These are phyloP conservation scores for Phaeoacremonium minimum DNA, from an alignment of 2,329 filamentous ascomycete species.

Conservation along the genomic window DNA sequence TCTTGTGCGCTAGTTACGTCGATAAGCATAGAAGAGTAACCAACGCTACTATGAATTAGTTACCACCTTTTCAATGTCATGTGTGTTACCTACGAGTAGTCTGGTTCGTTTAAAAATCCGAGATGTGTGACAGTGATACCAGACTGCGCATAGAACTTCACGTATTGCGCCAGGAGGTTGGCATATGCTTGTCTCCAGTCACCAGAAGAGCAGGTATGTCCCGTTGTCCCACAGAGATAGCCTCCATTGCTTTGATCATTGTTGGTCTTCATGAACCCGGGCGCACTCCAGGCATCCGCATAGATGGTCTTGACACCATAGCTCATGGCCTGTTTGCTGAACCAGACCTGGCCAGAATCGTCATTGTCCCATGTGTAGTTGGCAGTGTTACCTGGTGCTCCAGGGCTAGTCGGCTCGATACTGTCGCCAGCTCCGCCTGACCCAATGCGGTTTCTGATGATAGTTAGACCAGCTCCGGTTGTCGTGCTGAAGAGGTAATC, in stretches of 20 bases:
- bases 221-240: slow-evolving; percentile 37
- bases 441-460: slow-evolving; percentile 45
- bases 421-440: slow-evolving; percentile 15
- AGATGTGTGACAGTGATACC: slow-evolving; percentile 39
- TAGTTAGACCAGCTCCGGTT: slow-evolving; percentile 42
- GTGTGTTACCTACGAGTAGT: slow-evolving; percentile 25
- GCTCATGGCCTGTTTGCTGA: slow-evolving; percentile 29
- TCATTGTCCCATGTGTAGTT: slow-evolving; percentile 27
- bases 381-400: slow-evolving; percentile 18
- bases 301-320: slow-evolving; percentile 38
- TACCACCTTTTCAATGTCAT: too few species aligned
- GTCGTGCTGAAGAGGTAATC: slow-evolving; percentile 40
- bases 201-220: slow-evolving; percentile 30
- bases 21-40: slow-evolving; percentile 47
- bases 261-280: slow-evolving; percentile 48
- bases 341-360: slow-evolving; percentile 33
- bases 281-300: slow-evolving; percentile 45
- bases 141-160: slow-evolving; percentile 37
- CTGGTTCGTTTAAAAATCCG: slow-evolving; percentile 43
- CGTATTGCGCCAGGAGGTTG: slow-evolving; percentile 40
- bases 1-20: slow-evolving; percentile 85
- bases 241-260: slow-evolving; percentile 35
- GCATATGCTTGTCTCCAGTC: slow-evolving; percentile 45
- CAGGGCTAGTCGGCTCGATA: slow-evolving; percentile 25
- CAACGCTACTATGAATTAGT: too few species aligned